phyloP scores from a whole-genome alignment of 257 asterid species.

The Lycium barbarum region DNA sequence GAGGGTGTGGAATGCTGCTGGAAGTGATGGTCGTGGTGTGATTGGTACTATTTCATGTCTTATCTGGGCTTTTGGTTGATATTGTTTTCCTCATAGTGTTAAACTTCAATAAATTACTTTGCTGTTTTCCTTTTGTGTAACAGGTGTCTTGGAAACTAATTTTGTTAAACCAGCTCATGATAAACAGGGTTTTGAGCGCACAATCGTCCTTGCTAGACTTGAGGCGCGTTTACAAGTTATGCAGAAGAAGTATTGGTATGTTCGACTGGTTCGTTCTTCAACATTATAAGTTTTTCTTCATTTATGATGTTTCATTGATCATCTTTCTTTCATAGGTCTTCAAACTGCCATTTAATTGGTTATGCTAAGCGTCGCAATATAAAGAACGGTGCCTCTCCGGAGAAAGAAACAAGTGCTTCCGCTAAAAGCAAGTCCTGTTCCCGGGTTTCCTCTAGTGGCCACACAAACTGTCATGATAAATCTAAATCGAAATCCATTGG shows the following conservation, averaged over 20 bases:
- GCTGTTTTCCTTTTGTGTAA: neutral
- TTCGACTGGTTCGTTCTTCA: neutral
- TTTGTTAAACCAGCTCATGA: constrained; percentile 34
- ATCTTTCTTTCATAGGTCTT: neutral
- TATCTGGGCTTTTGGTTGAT: neutral
- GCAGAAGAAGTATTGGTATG: constrained; percentile 34
- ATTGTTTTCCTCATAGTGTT: neutral
- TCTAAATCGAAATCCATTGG: neutral
- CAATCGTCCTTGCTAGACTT: constrained; percentile 32
- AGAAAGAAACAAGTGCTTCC: neutral
- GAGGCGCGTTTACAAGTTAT: constrained; percentile 29
- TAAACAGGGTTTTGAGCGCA: constrained; percentile 33
- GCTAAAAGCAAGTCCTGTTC: constrained; percentile 12
- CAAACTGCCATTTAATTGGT: constrained; percentile 31
- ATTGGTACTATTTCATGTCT: constrained; percentile 43
- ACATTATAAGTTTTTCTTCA: neutral
- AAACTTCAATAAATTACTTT: neutral
- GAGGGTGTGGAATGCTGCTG: constrained; percentile 94
- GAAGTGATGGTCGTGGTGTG: constrained; percentile 87
- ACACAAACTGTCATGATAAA: neutral
- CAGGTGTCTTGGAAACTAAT: constrained; percentile 34
- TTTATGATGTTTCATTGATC: neutral
- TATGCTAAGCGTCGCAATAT: constrained; percentile 31
- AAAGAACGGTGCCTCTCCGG: neutral
- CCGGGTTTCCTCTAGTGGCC: neutral